phyloP scores from a whole-genome alignment of 306 rosid species.

The Cajanus cajan region DNA sequence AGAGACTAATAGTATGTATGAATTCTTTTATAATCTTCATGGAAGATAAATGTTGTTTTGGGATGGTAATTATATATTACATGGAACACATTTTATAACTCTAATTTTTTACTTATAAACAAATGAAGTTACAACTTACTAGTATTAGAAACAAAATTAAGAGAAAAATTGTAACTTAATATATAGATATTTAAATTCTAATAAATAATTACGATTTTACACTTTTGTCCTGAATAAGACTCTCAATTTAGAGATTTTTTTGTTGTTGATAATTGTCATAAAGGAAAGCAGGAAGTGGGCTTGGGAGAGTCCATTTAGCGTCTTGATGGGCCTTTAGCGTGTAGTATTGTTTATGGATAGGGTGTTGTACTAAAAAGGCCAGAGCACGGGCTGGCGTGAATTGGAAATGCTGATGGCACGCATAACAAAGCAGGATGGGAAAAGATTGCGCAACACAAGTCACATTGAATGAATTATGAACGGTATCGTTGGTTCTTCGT shows the following conservation, averaged over 20 bases:
- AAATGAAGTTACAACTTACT: no score
- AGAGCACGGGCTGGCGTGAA: not conserved
- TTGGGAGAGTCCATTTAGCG: not conserved
- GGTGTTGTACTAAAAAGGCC: not conserved
- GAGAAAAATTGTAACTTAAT: no score
- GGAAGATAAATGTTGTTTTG: not conserved
- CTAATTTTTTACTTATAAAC: no score
- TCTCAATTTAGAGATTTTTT: no score
- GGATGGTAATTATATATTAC: not conserved
- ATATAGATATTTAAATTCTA: no score
- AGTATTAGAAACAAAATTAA: no score
- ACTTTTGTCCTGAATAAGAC: no score
- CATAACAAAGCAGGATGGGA: not conserved
- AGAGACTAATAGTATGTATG: not conserved
- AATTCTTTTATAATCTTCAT: no score
- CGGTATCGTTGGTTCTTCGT: not conserved
- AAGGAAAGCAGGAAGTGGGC: not conserved
- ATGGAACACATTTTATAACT: not conserved
- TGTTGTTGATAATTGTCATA: not conserved
- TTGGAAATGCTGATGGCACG: not conserved
- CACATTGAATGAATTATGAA: not conserved
- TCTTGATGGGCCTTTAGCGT: not conserved
- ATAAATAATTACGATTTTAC: no score
- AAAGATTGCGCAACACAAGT: not conserved
- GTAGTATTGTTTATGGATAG: not conserved